Evolutionary conservation across 2,329 filamentous ascomycete genomes (phyloP).

Genomic region (Cryphonectria radicalis): DNA sequence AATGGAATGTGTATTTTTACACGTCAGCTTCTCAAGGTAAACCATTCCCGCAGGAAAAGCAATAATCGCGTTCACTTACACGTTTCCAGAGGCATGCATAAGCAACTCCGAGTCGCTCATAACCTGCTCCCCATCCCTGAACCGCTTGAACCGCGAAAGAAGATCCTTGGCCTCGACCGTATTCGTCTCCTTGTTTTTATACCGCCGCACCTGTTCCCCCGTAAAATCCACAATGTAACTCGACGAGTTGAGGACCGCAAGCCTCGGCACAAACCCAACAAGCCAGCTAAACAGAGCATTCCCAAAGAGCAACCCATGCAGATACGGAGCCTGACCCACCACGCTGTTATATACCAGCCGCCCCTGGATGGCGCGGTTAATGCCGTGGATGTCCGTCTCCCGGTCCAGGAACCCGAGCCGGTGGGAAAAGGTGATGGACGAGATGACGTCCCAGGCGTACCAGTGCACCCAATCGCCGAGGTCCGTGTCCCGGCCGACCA

Average conservation of each 20-base stretch:
- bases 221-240: conserved; percentile 17
- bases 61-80: not conserved
- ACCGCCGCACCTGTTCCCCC: not conserved
- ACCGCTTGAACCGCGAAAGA: conserved; percentile 14
- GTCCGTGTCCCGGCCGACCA: conserved; percentile 10
- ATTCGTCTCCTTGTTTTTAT: conserved; percentile 2
- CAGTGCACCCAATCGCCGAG: conserved; percentile 20
- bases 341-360: conserved; percentile 9
- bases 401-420: conserved; percentile 28
- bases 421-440: conserved; percentile 26
- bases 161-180: conserved; percentile 5
- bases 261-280: not conserved
- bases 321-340: conserved; percentile 10
- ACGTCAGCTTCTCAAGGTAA: not conserved
- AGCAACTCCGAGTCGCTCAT: conserved; percentile 13
- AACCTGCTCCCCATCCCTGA: conserved; percentile 17
- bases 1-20: not conserved
- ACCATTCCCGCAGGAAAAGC: not conserved
- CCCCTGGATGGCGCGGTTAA: conserved; percentile 11
- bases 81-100: conserved; percentile 3
- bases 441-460: conserved; percentile 23
- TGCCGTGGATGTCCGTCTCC: conserved; percentile 27
- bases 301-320: conserved; percentile 8
- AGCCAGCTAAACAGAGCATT: conserved; percentile 1
- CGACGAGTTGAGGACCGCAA: conserved; percentile 1